A percentile compares a stretch with the other conserved stretches of the same genome.
Evolutionary conservation across 306 rosid genomes (phyloP).

Genomic region (Dalbergia cochinchinensis): DNA sequence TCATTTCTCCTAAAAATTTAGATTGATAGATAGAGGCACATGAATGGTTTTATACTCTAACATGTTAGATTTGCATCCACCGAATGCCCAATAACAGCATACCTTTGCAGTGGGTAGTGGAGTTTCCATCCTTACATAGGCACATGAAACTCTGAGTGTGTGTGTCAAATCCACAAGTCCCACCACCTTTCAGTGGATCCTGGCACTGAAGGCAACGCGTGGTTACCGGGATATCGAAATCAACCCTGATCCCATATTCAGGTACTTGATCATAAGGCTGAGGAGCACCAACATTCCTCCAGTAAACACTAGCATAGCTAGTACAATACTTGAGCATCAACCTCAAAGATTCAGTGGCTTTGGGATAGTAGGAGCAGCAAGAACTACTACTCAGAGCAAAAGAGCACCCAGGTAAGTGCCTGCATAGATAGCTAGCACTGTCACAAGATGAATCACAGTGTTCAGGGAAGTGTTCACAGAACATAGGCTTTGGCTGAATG

Average conservation of each 20-base stretch:
- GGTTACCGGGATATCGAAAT: constrained; percentile 84
- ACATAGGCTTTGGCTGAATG: constrained; percentile 80
- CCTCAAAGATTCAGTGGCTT: constrained; percentile 79
- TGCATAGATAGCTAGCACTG: constrained; percentile 86
- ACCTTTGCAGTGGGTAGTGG: constrained; percentile 88
- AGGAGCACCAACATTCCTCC: constrained; percentile 82
- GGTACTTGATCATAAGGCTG: constrained; percentile 86
- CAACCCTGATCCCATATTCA: constrained; percentile 84
- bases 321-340: constrained; percentile 83
- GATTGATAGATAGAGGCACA: no score
- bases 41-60: no score
- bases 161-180: constrained; percentile 84
- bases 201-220: constrained; percentile 84
- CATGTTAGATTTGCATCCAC: no score
- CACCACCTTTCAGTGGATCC: constrained; percentile 81
- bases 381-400: constrained; percentile 58
- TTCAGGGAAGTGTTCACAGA: constrained; percentile 83
- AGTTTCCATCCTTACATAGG: constrained; percentile 72
- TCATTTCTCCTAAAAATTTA: no score
- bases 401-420: constrained; percentile 81
- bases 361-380: constrained; percentile 90
- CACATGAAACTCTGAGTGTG: constrained; percentile 67
- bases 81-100: background rate
- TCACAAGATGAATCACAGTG: constrained; percentile 91
- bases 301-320: constrained; percentile 82